phyloP scores from a whole-genome alignment of 1,284 basidiomycete species.

The Ceratobasidium sp. region DNA sequence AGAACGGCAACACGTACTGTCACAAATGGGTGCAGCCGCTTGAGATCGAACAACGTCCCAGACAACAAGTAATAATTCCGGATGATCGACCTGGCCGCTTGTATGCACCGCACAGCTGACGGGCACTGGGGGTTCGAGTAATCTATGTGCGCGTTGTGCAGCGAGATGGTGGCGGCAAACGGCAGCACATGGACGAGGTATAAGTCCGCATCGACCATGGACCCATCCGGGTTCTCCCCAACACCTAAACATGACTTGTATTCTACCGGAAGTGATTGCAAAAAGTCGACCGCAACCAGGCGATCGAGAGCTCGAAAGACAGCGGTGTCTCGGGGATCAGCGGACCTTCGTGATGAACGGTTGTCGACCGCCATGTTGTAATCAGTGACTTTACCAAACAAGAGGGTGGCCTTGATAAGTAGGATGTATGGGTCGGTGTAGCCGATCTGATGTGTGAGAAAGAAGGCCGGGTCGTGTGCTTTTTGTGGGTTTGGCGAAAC shows the following conservation, averaged over 20 bases:
- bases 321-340: slow-evolving; percentile 46
- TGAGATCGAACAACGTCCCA: slow-evolving; percentile 75
- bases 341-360: slow-evolving; percentile 12
- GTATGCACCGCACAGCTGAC: slow-evolving; percentile 73
- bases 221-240: slow-evolving; percentile 53
- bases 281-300: slow-evolving; percentile 68
- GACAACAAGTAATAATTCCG: slow-evolving; percentile 74
- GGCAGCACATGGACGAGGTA: slow-evolving; percentile 83
- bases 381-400: slow-evolving; percentile 82
- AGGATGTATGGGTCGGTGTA: slow-evolving; percentile 81
- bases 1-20: slow-evolving; percentile 59
- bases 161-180: slow-evolving; percentile 81
- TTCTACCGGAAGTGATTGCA: slow-evolving; percentile 68
- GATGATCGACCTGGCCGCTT: slow-evolving; percentile 73
- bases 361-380: slow-evolving; percentile 74
- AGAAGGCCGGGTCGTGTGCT: slow-evolving; percentile 65
- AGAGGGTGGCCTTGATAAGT: slow-evolving; percentile 77
- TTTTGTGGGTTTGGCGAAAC: slow-evolving; percentile 71
- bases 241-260: slow-evolving; percentile 61
- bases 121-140: slow-evolving; percentile 66
- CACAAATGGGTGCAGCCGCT: slow-evolving; percentile 78
- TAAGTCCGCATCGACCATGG: slow-evolving; percentile 73
- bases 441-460: slow-evolving; percentile 68
- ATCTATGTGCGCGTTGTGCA: slow-evolving; percentile 80
- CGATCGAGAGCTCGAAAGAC: slow-evolving; percentile 72